Percentiles rank a stretch among this genome's conserved stretches.
Conservation (phyloP, 2,329 filamentous ascomycete genomes). For the Chaetomium sp. region DNA sequence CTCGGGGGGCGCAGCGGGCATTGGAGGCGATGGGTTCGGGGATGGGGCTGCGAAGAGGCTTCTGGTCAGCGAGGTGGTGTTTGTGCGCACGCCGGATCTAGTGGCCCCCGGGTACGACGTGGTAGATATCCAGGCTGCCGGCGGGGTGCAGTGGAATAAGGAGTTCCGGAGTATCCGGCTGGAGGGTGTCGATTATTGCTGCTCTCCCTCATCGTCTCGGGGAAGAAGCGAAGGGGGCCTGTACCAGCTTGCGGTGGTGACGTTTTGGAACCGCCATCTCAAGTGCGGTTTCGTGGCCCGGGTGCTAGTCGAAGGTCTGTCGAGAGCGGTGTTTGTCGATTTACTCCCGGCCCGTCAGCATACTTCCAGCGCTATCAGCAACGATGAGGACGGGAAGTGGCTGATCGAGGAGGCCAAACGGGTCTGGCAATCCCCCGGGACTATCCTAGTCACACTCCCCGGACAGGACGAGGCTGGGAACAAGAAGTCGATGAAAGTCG, state of each 20-base stretch:
- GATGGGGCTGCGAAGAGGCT: background rate
- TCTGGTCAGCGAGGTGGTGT: slow-evolving; percentile 13
- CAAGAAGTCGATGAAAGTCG: slow-evolving; percentile 6
- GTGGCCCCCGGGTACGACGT: slow-evolving; percentile 20
- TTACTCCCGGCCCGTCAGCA: background rate
- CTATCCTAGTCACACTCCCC: slow-evolving; percentile 8
- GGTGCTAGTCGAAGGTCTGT: slow-evolving; percentile 13
- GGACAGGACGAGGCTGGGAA: background rate
- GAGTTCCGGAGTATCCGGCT: slow-evolving; percentile 18
- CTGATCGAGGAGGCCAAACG: slow-evolving; percentile 12
- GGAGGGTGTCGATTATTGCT: slow-evolving; percentile 3
- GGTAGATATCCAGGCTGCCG: slow-evolving; percentile 10
- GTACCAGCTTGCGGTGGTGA: slow-evolving; percentile 19
- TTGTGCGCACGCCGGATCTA: slow-evolving; percentile 17
- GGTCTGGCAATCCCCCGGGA: slow-evolving; percentile 16
- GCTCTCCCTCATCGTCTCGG: too few relatives aligned
- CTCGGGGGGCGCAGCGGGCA: background rate
- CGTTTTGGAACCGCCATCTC: slow-evolving; percentile 19
- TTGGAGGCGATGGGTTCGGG: background rate
- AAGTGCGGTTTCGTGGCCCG: slow-evolving; percentile 17
- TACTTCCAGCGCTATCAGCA: background rate
- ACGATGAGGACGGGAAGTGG: slow-evolving; percentile 3
- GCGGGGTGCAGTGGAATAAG: slow-evolving; percentile 13
- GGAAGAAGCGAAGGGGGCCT: background rate
- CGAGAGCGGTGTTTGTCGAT: background rate